Base-by-base conservation (phyloP, 148 eudicot species). In the Cornus controversa region DNA sequence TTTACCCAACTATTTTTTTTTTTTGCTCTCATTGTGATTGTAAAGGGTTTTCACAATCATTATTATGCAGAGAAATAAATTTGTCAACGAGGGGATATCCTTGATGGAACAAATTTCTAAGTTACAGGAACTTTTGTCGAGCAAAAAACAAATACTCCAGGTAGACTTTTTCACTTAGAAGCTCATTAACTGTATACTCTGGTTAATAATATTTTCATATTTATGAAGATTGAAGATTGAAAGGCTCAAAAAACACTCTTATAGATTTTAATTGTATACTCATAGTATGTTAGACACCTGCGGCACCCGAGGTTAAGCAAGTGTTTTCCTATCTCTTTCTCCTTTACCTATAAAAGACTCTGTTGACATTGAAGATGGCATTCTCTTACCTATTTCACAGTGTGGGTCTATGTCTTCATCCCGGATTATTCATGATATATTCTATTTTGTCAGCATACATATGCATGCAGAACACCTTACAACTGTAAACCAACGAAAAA, bases 131-230 rank as follows among this genome's bases (percentile, higher is more conserved):
- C 92, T 96, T 69, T 80, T 96, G 63, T 90, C 98, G 15, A 93
- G 95, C 91, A 93, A 87, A 87, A 87, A 84, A 68, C 82, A 86
- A 69, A 91, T 96, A 75, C 92, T 92, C 72, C 91, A 92, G 99
- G 99, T 96, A 86, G 45, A 66, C 22, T 42, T 53, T 67, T 64
- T 76, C 70, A 57, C 36, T 18, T 66, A 74, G 50, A 69, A 20
- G 77, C 36, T 27, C 57, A 11, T 23, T 18, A 20, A 31, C 11
- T 75, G 42, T 73, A n/a, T 34, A 25, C 10, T 42, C 24, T 26
- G 57, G 29, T 66, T 64, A 27, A 18, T 42, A 22, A 23, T 60
- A 45, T 29, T 74, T 62, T 63, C 28, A 37, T 63, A 3, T 31
- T 60, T 22, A 60, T 8, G 22, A 54, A 31, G 34, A 54, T 50